phyloP scores from a whole-genome alignment of 805 yeast species.

The Aciculoconidium aculeatum region DNA sequence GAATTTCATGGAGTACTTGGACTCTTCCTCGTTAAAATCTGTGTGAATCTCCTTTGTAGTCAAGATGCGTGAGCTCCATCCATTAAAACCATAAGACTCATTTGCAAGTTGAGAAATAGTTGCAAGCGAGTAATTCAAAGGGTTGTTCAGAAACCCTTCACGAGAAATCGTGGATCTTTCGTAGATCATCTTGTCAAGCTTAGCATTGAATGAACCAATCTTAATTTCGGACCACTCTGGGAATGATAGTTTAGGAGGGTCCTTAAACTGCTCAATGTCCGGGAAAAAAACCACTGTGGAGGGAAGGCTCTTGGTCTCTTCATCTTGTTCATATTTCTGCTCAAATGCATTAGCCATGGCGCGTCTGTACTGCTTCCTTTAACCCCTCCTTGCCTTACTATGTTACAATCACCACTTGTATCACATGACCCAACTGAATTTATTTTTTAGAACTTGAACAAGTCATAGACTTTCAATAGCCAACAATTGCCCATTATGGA shows the following conservation, averaged over 20 bases:
- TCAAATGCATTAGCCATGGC: constrained; percentile 7
- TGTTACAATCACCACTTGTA: too few species aligned
- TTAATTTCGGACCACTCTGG: constrained; percentile 42
- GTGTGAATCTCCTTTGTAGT: constrained; percentile 14
- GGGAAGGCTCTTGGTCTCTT: constrained; percentile 4
- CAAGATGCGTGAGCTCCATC: constrained; percentile 47
- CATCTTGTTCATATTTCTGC: constrained; percentile 6
- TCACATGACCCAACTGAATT: background rate
- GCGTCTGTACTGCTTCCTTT: background rate
- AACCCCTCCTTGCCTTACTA: background rate
- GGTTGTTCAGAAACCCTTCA: too few species aligned
- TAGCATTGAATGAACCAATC: constrained; percentile 46
- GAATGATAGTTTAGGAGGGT: constrained; percentile 18
- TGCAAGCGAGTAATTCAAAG: constrained; percentile 7
- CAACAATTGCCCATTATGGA: constrained; percentile 21
- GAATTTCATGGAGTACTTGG: constrained; percentile 17
- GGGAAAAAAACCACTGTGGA: constrained; percentile 18
- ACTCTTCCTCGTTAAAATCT: constrained; percentile 17
- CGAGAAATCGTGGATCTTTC: too few species aligned
- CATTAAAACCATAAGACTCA: constrained; percentile 49
- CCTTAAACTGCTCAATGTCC: constrained; percentile 16
- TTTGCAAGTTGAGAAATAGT: constrained; percentile 39
- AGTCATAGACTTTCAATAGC: constrained; percentile 1
- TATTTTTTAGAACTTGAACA: too few species aligned
- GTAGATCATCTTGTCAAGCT: too few species aligned